Conservation (phyloP, 345 rosid species). For the Lepidium aucheri region DNA sequence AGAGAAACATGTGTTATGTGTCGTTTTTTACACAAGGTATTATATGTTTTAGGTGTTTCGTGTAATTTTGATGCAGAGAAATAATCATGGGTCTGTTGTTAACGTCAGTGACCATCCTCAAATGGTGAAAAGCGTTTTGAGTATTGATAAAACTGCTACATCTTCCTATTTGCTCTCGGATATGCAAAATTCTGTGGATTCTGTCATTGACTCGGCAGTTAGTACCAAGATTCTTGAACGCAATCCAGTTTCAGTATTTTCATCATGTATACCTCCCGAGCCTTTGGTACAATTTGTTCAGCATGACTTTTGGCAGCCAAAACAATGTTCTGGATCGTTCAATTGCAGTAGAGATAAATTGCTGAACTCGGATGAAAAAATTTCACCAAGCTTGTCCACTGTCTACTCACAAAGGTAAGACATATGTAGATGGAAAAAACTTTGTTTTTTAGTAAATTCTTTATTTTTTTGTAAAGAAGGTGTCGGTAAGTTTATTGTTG, state of each 20-base stretch:
- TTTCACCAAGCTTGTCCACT: constrained; percentile 36
- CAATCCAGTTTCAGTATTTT: constrained; percentile 18
- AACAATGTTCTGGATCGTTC: not conserved
- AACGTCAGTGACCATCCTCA: constrained; percentile 40
- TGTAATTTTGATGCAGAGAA: constrained; percentile 39
- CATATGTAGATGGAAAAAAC: not conserved
- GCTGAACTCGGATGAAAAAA: constrained; percentile 21
- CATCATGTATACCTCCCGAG: constrained; percentile 29
- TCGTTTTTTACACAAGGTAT: not conserved
- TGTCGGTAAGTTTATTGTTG: not conserved
- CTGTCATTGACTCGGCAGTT: constrained; percentile 33
- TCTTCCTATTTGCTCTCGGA: constrained; percentile 30
- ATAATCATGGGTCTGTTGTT: constrained; percentile 32
- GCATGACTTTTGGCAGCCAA: not conserved
- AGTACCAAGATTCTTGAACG: constrained; percentile 31
- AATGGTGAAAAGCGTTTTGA: constrained; percentile 33
- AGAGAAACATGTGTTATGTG: no score
- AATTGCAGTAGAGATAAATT: constrained; percentile 26
- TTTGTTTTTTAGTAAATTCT: not conserved
- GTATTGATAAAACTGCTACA: constrained; percentile 34
- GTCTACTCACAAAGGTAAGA: constrained; percentile 65
- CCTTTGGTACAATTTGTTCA: constrained; percentile 32
- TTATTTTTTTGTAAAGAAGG: not conserved
- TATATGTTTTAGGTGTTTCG: not conserved
- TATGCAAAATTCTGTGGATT: constrained; percentile 34